Percentiles rank a stretch among this genome's conserved stretches.
Evolutionary conservation across 2,329 filamentous ascomycete genomes (phyloP).

Genomic region (Sordariomycetes sp.): DNA sequence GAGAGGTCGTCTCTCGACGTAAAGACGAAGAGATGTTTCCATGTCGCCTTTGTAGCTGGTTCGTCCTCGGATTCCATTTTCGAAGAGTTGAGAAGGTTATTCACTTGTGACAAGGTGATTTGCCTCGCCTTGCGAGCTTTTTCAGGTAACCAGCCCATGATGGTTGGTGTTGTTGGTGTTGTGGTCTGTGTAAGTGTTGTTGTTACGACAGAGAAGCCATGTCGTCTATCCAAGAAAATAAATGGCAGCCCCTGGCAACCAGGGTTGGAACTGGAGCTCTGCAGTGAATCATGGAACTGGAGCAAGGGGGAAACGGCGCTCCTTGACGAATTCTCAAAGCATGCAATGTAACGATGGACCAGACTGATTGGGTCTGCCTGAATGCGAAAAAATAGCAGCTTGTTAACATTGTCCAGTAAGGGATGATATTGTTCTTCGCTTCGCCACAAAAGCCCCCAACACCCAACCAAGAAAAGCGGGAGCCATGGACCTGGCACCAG

Average conservation of each 20-base stretch:
- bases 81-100: not conserved
- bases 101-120: not conserved
- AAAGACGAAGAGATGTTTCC: conserved; percentile 57
- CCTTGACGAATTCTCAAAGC: not conserved
- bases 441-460: not conserved
- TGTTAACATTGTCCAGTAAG: not conserved
- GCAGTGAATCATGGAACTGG: not conserved
- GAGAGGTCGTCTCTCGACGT: conserved; percentile 49
- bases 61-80: not conserved
- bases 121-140: not conserved
- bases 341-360: not conserved
- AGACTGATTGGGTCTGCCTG: not conserved
- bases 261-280: no score
- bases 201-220: not conserved
- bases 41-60: conserved; percentile 12
- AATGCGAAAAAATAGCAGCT: not conserved
- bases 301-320: not conserved
- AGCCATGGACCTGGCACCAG: not conserved
- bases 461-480: not conserved
- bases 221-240: not conserved
- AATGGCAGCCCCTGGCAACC: not conserved
- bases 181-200: not conserved
- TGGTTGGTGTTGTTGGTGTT: not conserved
- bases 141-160: not conserved
- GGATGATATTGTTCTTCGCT: not conserved